phyloP scores from a whole-genome alignment of 768 basidiomycete genomes.

The Amanita rubescens region DNA sequence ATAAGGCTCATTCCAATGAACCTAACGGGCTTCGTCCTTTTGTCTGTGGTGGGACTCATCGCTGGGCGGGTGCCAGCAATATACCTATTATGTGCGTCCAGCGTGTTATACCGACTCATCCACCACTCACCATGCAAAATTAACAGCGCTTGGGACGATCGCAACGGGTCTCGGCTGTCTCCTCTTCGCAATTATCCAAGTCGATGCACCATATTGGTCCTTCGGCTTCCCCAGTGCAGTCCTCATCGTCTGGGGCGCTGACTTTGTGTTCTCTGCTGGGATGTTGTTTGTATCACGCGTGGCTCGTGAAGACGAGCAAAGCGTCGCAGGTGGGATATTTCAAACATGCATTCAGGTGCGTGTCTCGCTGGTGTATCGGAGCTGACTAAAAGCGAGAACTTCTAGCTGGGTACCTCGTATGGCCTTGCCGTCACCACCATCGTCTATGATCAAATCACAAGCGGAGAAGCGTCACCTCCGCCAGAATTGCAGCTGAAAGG shows the following conservation, averaged over 20 bases:
- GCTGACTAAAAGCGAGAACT: neutral
- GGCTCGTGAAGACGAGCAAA: slow-evolving; percentile 62
- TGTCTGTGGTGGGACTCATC: slow-evolving; percentile 56
- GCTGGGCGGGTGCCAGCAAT: slow-evolving; percentile 49
- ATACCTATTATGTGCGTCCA: slow-evolving; percentile 37
- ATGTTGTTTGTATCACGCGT: slow-evolving; percentile 70
- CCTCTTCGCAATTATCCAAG: slow-evolving; percentile 61
- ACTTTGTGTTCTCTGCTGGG: slow-evolving; percentile 68
- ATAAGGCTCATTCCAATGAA: slow-evolving; percentile 69
- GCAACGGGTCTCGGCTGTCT: slow-evolving; percentile 52
- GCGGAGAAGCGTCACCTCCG: slow-evolving; percentile 17
- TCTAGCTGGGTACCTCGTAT: slow-evolving; percentile 9
- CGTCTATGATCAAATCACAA: neutral
- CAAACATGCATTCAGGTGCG: slow-evolving; percentile 70
- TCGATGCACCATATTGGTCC: slow-evolving; percentile 59
- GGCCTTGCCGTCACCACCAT: slow-evolving; percentile 20
- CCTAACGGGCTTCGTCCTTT: slow-evolving; percentile 55
- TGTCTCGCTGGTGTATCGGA: neutral
- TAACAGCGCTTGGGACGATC: slow-evolving; percentile 39
- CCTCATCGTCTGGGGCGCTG: slow-evolving; percentile 64
- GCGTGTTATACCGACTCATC: slow-evolving; percentile 22
- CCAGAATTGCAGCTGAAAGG: slow-evolving; percentile 33
- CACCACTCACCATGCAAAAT: neutral
- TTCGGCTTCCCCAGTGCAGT: slow-evolving; percentile 65
- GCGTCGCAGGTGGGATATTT: slow-evolving; percentile 70